Conservation (phyloP, 306 rosid genomes). For the Fragaria ananassa region DNA sequence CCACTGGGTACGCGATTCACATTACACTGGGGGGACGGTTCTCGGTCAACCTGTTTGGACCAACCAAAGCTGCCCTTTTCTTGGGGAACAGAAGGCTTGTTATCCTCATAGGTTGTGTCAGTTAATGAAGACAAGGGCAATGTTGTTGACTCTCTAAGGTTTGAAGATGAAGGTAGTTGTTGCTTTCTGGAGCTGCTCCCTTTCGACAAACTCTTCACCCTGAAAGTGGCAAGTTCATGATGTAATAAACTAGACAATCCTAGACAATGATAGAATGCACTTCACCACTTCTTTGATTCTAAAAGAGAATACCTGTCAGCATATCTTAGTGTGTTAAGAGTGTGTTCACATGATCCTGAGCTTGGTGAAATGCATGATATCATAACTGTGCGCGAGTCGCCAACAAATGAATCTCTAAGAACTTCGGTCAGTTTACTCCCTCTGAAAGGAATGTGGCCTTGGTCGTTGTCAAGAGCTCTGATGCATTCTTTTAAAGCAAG, state of each 20-base stretch:
- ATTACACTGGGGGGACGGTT: conserved; percentile 53
- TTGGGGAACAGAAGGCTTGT: conserved; percentile 38
- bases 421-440: conserved; percentile 93
- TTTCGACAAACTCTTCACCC: conserved; percentile 78
- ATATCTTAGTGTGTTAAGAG: conserved; percentile 80
- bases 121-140: conserved; percentile 48
- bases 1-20: conserved; percentile 60
- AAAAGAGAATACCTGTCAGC: conserved; percentile 63
- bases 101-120: conserved; percentile 48
- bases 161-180: conserved; percentile 48
- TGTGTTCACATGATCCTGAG: conserved; percentile 87
- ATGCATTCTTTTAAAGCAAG: conserved; percentile 83
- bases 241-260: background rate
- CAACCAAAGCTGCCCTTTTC: conserved; percentile 71
- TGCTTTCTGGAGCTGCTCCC: conserved; percentile 63
- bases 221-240: conserved; percentile 24
- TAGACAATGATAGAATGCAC: background rate
- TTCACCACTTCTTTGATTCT: background rate
- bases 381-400: conserved; percentile 86
- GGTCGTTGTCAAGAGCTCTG: conserved; percentile 83
- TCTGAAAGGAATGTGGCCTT: conserved; percentile 87
- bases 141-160: conserved; percentile 55
- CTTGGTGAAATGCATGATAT: conserved; percentile 87
- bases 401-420: conserved; percentile 78
- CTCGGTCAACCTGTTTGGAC: conserved; percentile 67